Conservation (phyloP, 1,139 yeast genomes). For the Nakaseomyces nivariensis region DNA sequence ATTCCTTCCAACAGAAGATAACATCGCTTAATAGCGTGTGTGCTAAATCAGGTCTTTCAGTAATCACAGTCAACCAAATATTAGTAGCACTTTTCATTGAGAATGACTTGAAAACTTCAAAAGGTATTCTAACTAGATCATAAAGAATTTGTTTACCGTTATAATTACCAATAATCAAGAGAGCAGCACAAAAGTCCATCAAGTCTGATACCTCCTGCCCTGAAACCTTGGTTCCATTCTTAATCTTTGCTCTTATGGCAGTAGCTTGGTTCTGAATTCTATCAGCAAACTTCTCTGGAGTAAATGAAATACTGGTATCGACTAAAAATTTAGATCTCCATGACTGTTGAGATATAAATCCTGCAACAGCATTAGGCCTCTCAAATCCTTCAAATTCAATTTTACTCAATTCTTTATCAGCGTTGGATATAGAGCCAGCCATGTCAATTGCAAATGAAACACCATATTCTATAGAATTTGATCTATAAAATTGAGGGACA, state of each 20-base stretch:
- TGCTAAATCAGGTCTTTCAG: conserved; percentile 52
- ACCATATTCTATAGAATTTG: conserved; percentile 53
- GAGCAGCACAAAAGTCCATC: conserved; percentile 39
- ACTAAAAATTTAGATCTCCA: conserved; percentile 49
- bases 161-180: conserved; percentile 38
- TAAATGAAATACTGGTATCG: conserved; percentile 26
- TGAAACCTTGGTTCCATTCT: conserved; percentile 17
- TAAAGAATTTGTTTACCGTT: conserved; percentile 45
- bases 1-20: conserved; percentile 49
- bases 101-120: conserved; percentile 49
- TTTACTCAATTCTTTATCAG: conserved; percentile 46
- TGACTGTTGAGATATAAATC: conserved; percentile 66
- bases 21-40: conserved; percentile 61
- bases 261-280: conserved; percentile 18
- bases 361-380: conserved; percentile 53
- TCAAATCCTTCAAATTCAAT: conserved; percentile 25
- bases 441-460: conserved; percentile 82
- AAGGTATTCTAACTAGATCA: conserved; percentile 63
- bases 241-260: conserved; percentile 16
- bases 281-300: conserved; percentile 19
- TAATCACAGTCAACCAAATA: conserved; percentile 74
- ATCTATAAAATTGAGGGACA: conserved; percentile 25
- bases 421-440: conserved; percentile 63
- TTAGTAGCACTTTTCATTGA: conserved; percentile 60
- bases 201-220: conserved; percentile 34